Percentiles rank a stretch among this genome's conserved stretches.
Conservation (phyloP, 805 yeast species). For the Ogataea degrootiae region DNA sequence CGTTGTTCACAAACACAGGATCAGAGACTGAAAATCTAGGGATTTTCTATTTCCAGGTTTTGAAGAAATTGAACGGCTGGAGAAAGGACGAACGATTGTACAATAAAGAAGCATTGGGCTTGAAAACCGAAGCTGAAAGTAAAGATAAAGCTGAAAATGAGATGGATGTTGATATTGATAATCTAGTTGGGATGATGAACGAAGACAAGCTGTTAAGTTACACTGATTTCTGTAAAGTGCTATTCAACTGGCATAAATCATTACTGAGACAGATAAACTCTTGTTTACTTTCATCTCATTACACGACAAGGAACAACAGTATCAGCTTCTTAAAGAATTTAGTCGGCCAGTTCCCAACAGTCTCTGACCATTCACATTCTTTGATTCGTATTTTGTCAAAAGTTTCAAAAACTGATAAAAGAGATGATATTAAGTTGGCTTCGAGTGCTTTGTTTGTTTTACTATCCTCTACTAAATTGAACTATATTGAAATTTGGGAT, state of each 20-base stretch:
- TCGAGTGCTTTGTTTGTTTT: slow-evolving; percentile 69
- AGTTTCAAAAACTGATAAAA: slow-evolving; percentile 47
- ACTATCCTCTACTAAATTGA: slow-evolving; percentile 47
- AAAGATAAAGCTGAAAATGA: slow-evolving; percentile 6
- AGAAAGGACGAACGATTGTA: slow-evolving; percentile 37
- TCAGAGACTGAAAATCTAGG: slow-evolving; percentile 82
- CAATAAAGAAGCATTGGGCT: slow-evolving; percentile 23
- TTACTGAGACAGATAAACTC: slow-evolving; percentile 40
- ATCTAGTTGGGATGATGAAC: slow-evolving; percentile 12
- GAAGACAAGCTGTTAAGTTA: slow-evolving; percentile 22
- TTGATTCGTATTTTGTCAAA: slow-evolving; percentile 43
- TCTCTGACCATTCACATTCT: slow-evolving; percentile 59
- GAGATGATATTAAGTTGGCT: slow-evolving; percentile 80
- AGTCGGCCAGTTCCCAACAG: slow-evolving; percentile 58
- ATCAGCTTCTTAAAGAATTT: slow-evolving; percentile 67
- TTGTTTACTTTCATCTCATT: slow-evolving; percentile 49
- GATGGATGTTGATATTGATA: slow-evolving; percentile 3
- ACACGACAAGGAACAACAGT: slow-evolving; percentile 76
- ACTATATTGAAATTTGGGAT: slow-evolving; percentile 52
- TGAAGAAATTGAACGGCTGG: slow-evolving; percentile 35
- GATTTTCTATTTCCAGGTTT: slow-evolving; percentile 56
- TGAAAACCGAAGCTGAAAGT: background rate
- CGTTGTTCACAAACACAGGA: slow-evolving; percentile 66
- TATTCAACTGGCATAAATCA: slow-evolving; percentile 53
- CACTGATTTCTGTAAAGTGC: slow-evolving; percentile 33